These are phyloP conservation scores for Fibroporia radiculosa DNA, from an alignment of 768 basidiomycete species.

Conservation along the genomic window DNA sequence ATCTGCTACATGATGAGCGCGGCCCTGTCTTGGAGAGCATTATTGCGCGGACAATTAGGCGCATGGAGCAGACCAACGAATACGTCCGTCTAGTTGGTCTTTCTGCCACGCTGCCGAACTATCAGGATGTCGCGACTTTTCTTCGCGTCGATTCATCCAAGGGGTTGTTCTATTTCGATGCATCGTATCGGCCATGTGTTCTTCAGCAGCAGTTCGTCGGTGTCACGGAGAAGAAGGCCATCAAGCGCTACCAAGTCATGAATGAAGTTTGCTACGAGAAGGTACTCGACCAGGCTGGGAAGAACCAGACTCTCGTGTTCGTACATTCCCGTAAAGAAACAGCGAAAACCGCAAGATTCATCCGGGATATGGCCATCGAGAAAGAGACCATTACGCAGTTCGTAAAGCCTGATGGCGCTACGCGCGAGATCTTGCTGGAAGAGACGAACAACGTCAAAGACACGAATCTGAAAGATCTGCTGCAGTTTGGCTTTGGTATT, in stretches of 20 bases:
- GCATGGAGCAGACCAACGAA: slow-evolving; percentile 91
- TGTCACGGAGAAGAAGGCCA: slow-evolving; percentile 98
- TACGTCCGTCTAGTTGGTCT: slow-evolving; percentile 92
- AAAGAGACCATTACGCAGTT: slow-evolving; percentile 96
- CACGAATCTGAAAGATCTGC: slow-evolving; percentile 72
- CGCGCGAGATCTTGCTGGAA: slow-evolving; percentile 80
- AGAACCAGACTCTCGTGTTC: slow-evolving; percentile 92
- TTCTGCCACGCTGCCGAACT: slow-evolving; percentile 97
- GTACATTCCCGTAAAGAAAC: slow-evolving; percentile 99
- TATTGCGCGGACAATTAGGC: slow-evolving; percentile 80
- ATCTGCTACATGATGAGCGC: slow-evolving; percentile 94
- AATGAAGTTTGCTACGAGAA: slow-evolving; percentile 99
- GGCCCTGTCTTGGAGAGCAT: slow-evolving; percentile 94
- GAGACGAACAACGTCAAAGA: slow-evolving; percentile 84
- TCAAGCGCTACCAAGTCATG: slow-evolving; percentile 96
- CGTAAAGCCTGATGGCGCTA: slow-evolving; percentile 87
- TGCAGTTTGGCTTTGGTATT: slow-evolving; percentile 96
- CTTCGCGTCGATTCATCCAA: slow-evolving; percentile 87
- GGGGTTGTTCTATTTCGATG: slow-evolving; percentile 96
- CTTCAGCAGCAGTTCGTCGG: slow-evolving; percentile 97
- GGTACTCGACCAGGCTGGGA: slow-evolving; percentile 84
- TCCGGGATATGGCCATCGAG: slow-evolving; percentile 92
- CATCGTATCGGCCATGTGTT: slow-evolving; percentile 87
- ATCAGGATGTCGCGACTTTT: slow-evolving; percentile 96
- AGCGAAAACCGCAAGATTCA: slow-evolving; percentile 90